Conservation (phyloP, 192 early-diverging fungal species). For the Linnemannia schmuckeri region DNA sequence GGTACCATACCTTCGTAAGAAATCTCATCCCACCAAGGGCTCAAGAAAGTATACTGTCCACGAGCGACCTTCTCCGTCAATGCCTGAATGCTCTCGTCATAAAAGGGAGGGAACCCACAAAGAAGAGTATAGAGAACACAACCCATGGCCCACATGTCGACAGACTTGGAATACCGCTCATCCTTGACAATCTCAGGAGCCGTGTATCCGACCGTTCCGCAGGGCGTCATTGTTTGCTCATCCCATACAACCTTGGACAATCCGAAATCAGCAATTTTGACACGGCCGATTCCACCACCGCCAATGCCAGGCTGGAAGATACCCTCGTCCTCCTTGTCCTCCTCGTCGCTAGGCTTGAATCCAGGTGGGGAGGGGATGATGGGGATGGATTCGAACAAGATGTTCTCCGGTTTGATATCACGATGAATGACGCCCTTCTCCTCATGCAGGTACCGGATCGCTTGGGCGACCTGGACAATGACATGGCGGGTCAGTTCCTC, state of each 20-base stretch:
- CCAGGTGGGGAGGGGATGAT: slow-evolving; percentile 59
- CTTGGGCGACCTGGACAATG: slow-evolving; percentile 86
- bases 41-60: slow-evolving; percentile 85
- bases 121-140: slow-evolving; percentile 86
- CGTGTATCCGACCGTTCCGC: slow-evolving; percentile 91
- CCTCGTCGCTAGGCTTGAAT: slow-evolving; percentile 60
- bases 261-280: slow-evolving; percentile 91
- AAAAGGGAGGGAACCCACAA: slow-evolving; percentile 84
- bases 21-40: slow-evolving; percentile 93
- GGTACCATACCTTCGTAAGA: slow-evolving; percentile 60
- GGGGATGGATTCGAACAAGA: slow-evolving; percentile 78
- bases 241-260: slow-evolving; percentile 87
- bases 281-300: slow-evolving; percentile 82
- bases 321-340: slow-evolving; percentile 78
- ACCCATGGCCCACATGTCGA: slow-evolving; percentile 88
- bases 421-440: slow-evolving; percentile 83
- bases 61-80: slow-evolving; percentile 86
- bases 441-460: slow-evolving; percentile 84
- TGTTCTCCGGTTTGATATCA: slow-evolving; percentile 94
- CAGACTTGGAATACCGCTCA: slow-evolving; percentile 80
- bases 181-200: slow-evolving; percentile 90
- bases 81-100: slow-evolving; percentile 79
- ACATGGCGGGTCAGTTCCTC: slow-evolving; percentile 84
- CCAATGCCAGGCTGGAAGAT: slow-evolving; percentile 76
- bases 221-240: slow-evolving; percentile 85